These are phyloP conservation scores for Zygnema cylindricum DNA, from an alignment of 139 green algal genomes.

Conservation along the genomic window DNA sequence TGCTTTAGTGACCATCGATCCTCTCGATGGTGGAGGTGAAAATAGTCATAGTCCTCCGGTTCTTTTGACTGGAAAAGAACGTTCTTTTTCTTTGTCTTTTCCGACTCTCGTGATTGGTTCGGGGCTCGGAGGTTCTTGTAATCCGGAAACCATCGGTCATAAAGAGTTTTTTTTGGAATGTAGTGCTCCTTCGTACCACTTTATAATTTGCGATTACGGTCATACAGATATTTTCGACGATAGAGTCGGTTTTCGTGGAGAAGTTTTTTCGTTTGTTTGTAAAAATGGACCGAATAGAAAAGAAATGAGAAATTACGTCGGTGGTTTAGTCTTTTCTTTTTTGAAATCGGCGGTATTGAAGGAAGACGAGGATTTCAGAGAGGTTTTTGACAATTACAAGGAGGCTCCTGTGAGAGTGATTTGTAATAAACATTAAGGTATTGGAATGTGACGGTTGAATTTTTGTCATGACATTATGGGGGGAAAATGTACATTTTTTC, in stretches of 20 bases:
- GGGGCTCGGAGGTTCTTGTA: constrained; percentile 13
- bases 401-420: not conserved
- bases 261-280: not conserved
- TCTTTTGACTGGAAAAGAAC: not conserved
- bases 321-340: constrained; percentile 36
- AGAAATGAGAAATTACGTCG: not conserved
- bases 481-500: not conserved
- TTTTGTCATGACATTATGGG: not conserved
- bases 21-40: not conserved
- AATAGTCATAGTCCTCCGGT: not conserved
- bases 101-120: constrained; percentile 10
- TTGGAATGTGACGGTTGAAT: not conserved
- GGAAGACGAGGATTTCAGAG: constrained; percentile 2
- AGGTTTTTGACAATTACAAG: not conserved
- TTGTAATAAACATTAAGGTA: not conserved
- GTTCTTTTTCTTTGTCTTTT: not conserved
- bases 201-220: not conserved
- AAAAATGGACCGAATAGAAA: constrained; percentile 46
- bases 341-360: constrained; percentile 34
- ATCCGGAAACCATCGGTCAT: not conserved
- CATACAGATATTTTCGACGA: constrained; percentile 15
- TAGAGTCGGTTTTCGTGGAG: not conserved
- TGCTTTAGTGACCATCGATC: not conserved
- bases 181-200: not conserved
- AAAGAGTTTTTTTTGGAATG: constrained; percentile 24